Evolutionary conservation across 192 early-diverging fungal species (phyloP).

Genomic region (Coemansia furcata): DNA sequence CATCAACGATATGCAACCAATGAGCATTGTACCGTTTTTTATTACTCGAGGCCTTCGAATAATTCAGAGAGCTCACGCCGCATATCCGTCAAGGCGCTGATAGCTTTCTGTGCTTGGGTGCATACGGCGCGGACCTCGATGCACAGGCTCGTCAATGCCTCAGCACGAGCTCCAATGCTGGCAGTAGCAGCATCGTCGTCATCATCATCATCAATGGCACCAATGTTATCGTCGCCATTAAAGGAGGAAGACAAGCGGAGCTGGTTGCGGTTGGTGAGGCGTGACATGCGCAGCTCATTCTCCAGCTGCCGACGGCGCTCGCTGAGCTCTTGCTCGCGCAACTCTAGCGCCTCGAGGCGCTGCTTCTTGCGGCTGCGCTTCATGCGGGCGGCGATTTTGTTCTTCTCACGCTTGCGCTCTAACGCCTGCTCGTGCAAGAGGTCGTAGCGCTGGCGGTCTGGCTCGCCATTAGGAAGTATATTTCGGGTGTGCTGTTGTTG

Average conservation of each 20-base stretch:
- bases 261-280: neutral
- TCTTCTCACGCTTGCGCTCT: conserved; percentile 36
- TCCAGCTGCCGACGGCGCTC: conserved; percentile 13
- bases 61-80: neutral
- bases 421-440: conserved; percentile 9
- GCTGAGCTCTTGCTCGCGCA: conserved; percentile 26
- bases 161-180: neutral
- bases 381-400: conserved; percentile 38
- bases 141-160: neutral
- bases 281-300: conserved; percentile 22
- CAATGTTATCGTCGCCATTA: neutral
- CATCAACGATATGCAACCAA: neutral
- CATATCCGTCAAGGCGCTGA: neutral
- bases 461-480: conserved; percentile 32
- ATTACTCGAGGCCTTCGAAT: neutral
- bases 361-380: conserved; percentile 50
- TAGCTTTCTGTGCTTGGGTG: conserved; percentile 2
- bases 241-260: neutral
- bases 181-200: neutral
- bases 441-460: neutral
- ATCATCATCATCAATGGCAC: neutral
- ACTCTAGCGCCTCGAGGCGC: conserved; percentile 28
- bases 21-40: neutral
- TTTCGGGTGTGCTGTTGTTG: conserved; percentile 7
- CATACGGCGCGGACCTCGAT: neutral